A percentile compares a stretch with the other conserved stretches of the same genome.
These are phyloP conservation scores for Bjerkandera adusta DNA, from an alignment of 1,284 basidiomycete genomes.

Conservation along the genomic window DNA sequence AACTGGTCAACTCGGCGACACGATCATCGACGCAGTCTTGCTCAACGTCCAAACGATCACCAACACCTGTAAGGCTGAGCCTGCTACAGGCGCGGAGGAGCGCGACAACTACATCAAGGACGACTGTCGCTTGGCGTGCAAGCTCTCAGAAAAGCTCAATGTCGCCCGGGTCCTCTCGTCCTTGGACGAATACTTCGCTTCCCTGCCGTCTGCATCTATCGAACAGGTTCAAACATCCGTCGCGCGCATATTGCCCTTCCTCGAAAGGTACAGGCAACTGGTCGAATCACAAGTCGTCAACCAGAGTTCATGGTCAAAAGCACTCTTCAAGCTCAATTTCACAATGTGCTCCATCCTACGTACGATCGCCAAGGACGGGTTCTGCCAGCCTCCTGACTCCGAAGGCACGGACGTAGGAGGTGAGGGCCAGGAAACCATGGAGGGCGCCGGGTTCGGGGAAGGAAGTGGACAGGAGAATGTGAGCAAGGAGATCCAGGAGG, in stretches of 20 bases:
- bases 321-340: constrained; percentile 84
- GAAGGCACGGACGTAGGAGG: constrained; percentile 51
- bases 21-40: constrained; percentile 56
- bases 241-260: constrained; percentile 61
- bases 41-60: constrained; percentile 39
- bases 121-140: constrained; percentile 21
- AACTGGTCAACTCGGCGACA: constrained; percentile 14
- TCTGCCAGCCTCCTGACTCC: constrained; percentile 83
- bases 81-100: constrained; percentile 13
- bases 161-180: constrained; percentile 35
- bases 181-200: constrained; percentile 34
- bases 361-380: constrained; percentile 82
- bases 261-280: constrained; percentile 55
- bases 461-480: constrained; percentile 85
- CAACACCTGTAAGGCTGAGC: constrained; percentile 11
- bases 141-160: constrained; percentile 28
- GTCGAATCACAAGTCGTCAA: constrained; percentile 51
- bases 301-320: constrained; percentile 68
- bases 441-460: constrained; percentile 84
- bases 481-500: constrained; percentile 91
- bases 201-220: constrained; percentile 28
- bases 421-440: constrained; percentile 53
- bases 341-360: constrained; percentile 75
- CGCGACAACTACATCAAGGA: constrained; percentile 31
- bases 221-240: constrained; percentile 30